Percentiles rank a stretch among this genome's conserved stretches.
Conservation (phyloP, 129 eudicot species). For the Escallonia herrerae region DNA sequence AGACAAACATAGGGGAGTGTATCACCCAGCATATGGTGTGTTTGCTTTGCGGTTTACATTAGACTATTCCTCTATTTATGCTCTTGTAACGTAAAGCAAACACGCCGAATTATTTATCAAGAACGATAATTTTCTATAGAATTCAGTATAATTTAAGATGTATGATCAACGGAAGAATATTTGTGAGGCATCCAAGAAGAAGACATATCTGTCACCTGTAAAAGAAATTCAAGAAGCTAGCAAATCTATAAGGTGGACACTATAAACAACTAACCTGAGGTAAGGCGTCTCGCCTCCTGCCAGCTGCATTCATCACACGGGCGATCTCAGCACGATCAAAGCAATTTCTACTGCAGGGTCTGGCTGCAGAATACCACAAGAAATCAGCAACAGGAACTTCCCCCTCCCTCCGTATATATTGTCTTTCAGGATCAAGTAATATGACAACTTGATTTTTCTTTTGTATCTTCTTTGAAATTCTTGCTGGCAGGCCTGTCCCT, state of each 20-base stretch:
- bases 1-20: too few relatives aligned
- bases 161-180: too few relatives aligned
- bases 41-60: too few relatives aligned
- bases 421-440: constrained; percentile 91
- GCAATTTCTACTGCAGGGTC: constrained; percentile 92
- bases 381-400: constrained; percentile 98
- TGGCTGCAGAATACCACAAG: constrained; percentile 97
- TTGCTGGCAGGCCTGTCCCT: constrained; percentile 91
- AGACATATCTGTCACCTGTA: background rate
- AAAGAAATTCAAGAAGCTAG: constrained; percentile 6
- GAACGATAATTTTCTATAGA: too few relatives aligned
- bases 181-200: too few relatives aligned
- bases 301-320: constrained; percentile 97
- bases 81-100: too few relatives aligned
- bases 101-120: too few relatives aligned
- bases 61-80: too few relatives aligned
- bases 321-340: constrained; percentile 99
- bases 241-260: constrained; percentile 5
- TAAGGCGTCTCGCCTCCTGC: constrained; percentile 88
- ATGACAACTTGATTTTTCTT: constrained; percentile 89
- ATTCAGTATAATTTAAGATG: too few relatives aligned
- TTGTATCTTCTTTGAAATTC: constrained; percentile 84
- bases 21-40: too few relatives aligned
- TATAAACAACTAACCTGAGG: constrained; percentile 67
- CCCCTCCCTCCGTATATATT: constrained; percentile 81